phyloP scores from a whole-genome alignment of 106 monocot species.

The Dioscorea dumetorum region DNA sequence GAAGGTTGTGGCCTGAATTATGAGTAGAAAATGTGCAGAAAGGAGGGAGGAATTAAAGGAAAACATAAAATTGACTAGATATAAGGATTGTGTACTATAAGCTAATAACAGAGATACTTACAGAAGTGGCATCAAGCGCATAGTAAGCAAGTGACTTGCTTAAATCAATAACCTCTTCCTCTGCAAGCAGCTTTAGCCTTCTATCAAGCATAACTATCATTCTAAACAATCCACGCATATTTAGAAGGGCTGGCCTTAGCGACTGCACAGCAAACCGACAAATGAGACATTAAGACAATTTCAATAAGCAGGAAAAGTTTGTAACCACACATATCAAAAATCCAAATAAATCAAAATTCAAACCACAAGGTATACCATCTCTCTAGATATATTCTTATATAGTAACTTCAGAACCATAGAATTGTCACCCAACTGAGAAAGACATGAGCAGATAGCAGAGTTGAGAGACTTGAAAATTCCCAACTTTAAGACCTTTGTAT shows the following conservation, averaged over 20 bases:
- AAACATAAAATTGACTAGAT: no score
- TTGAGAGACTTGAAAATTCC: constrained; percentile 27
- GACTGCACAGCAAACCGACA: constrained; percentile 27
- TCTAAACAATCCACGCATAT: constrained; percentile 47
- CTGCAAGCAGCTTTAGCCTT: constrained; percentile 21
- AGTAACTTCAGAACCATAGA: constrained; percentile 48
- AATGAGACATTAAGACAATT: background rate
- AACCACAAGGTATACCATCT: constrained; percentile 27
- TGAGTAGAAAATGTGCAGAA: background rate
- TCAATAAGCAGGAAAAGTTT: background rate
- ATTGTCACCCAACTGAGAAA: constrained; percentile 64
- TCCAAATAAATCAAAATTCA: background rate
- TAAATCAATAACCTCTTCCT: constrained; percentile 26
- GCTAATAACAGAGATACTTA: constrained; percentile 21
- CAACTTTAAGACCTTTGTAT: constrained; percentile 24
- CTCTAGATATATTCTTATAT: constrained; percentile 30
- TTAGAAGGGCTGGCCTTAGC: constrained; percentile 41
- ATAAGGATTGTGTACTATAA: no score
- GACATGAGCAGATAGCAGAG: constrained; percentile 30
- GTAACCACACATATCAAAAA: background rate
- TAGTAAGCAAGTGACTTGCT: constrained; percentile 36
- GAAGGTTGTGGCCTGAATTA: background rate
- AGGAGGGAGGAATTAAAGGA: background rate
- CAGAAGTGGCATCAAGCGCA: constrained; percentile 49
- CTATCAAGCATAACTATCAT: constrained; percentile 45